Evolutionary conservation across 331 rosid genomes (phyloP).

Genomic region (Cydonia oblonga): DNA sequence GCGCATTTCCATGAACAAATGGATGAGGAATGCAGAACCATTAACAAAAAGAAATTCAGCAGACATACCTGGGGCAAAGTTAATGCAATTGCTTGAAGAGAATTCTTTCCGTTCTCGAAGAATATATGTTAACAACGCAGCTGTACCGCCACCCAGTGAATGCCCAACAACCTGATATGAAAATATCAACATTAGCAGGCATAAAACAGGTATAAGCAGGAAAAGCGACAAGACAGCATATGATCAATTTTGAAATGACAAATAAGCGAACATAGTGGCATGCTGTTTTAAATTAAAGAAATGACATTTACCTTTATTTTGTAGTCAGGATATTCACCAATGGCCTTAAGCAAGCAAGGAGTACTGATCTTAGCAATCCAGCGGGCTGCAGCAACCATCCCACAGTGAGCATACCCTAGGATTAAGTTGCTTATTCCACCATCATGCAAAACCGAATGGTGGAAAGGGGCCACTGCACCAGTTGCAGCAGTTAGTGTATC

Average conservation of each 20-base stretch:
- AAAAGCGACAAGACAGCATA: neutral
- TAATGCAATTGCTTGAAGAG: slow-evolving; percentile 56
- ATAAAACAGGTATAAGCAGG: neutral
- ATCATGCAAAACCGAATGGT: slow-evolving; percentile 80
- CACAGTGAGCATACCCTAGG: slow-evolving; percentile 95
- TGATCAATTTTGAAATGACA: neutral
- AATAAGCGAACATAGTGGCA: neutral
- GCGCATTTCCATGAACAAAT: neutral
- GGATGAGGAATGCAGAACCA: neutral
- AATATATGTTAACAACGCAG: slow-evolving; percentile 81
- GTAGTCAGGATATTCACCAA: slow-evolving; percentile 69
- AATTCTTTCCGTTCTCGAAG: slow-evolving; percentile 83
- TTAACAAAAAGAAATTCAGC: neutral
- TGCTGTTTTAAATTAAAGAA: neutral
- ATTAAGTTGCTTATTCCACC: slow-evolving; percentile 93
- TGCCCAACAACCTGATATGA: slow-evolving; percentile 75
- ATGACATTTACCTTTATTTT: slow-evolving; percentile 44
- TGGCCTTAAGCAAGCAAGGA: slow-evolving; percentile 70
- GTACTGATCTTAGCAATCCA: slow-evolving; percentile 95
- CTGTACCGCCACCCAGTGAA: slow-evolving; percentile 97
- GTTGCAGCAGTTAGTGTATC: slow-evolving; percentile 96
- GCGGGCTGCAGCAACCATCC: slow-evolving; percentile 99
- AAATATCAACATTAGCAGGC: neutral
- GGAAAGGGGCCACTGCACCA: slow-evolving; percentile 96
- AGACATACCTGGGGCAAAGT: slow-evolving; percentile 86